A percentile compares a stretch with the other conserved stretches of the same genome.
phyloP scores from a whole-genome alignment of 306 rosid genomes.

The Ormosia emarginata region DNA sequence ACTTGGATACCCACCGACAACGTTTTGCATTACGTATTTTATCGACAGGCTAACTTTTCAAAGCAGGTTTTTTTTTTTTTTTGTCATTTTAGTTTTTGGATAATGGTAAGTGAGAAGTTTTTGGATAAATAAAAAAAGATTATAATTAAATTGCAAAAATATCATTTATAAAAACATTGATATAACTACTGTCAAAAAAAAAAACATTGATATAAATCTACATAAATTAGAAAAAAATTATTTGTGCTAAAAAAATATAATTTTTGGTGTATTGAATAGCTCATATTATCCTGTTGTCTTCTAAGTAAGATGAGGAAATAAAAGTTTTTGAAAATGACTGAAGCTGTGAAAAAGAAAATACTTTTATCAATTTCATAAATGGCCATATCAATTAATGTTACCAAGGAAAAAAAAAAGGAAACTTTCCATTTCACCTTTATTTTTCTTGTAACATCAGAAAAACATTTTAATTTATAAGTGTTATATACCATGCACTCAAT shows the following conservation, averaged over 20 bases:
- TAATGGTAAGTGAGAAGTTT: too few relatives aligned
- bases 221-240: not conserved
- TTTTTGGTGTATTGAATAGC: not conserved
- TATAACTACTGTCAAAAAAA: too few relatives aligned
- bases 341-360: conserved; percentile 5
- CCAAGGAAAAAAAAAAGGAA: not conserved
- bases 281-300: not conserved
- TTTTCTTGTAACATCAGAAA: too few relatives aligned
- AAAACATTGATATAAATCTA: not conserved
- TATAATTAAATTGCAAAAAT: not conserved
- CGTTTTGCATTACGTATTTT: not conserved
- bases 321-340: not conserved
- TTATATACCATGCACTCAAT: not conserved
- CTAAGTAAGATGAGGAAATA: not conserved
- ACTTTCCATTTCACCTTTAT: not conserved
- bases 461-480: too few relatives aligned
- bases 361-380: not conserved
- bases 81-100: too few relatives aligned
- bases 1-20: not conserved
- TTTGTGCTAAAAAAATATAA: not conserved
- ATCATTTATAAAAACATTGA: not conserved
- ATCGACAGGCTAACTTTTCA: not conserved
- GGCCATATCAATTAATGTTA: not conserved
- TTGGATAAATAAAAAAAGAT: too few relatives aligned
- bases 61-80: too few relatives aligned